Evolutionary conservation across 163 green algal genomes (phyloP).

Genomic region (Chlamydomonas reinhardtii): DNA sequence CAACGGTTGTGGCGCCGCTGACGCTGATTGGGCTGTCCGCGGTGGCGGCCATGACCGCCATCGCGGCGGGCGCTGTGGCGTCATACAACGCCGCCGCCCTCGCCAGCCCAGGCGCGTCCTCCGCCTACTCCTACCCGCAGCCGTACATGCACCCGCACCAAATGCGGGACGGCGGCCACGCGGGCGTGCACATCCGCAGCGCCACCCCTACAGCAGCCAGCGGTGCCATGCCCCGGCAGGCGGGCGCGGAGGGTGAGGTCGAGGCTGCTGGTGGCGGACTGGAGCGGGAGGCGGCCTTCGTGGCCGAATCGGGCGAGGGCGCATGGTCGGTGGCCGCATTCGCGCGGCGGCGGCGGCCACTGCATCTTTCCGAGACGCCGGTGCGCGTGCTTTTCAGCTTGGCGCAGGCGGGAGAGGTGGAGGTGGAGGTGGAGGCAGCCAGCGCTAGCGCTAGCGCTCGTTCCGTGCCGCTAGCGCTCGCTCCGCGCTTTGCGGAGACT

Average conservation of each 20-base stretch:
- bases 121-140: background rate
- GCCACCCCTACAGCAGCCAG: background rate
- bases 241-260: background rate
- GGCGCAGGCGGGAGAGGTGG: background rate
- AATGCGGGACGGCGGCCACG: background rate
- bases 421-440: too few species aligned
- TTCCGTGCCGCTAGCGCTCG: too few species aligned
- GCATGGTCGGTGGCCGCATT: too few species aligned
- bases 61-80: background rate
- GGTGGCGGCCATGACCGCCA: background rate
- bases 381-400: conserved; percentile 24
- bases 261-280: background rate
- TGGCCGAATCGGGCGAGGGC: too few species aligned
- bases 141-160: background rate
- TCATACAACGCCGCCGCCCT: background rate
- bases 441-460: too few species aligned
- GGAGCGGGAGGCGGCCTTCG: too few species aligned
- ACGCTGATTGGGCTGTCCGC: conserved; percentile 14
- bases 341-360: background rate
- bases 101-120: too few species aligned
- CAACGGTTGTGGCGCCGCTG: background rate
- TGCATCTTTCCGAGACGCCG: conserved; percentile 13
- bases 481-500: background rate
- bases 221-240: too few species aligned
- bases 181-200: background rate